These are phyloP conservation scores for Liquidambar formosana DNA, from an alignment of 164 flowering plant genomes.

Conservation along the genomic window DNA sequence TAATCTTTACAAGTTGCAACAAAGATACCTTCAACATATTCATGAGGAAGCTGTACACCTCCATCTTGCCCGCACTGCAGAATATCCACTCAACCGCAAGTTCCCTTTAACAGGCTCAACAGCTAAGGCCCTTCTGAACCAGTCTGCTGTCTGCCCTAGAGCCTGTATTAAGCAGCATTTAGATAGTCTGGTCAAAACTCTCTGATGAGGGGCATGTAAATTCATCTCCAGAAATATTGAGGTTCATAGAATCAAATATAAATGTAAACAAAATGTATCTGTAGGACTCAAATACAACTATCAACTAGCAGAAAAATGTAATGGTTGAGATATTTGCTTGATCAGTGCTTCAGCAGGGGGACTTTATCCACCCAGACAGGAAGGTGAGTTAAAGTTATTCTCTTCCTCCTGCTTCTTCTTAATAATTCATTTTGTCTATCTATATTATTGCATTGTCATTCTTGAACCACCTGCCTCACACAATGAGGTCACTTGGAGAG, in stretches of 20 bases:
- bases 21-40: slow-evolving; percentile 88
- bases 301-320: too few relatives aligned
- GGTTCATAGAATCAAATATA: background rate
- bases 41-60: slow-evolving; percentile 95
- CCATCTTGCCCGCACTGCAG: slow-evolving; percentile 99
- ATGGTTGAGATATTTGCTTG: too few relatives aligned
- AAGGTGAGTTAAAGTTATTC: too few relatives aligned
- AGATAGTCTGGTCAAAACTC: background rate
- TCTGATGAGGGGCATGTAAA: background rate
- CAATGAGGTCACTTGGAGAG: too few relatives aligned
- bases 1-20: background rate
- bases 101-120: slow-evolving; percentile 98
- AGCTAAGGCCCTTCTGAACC: slow-evolving; percentile 92
- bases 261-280: background rate
- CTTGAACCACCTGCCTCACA: too few relatives aligned
- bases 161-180: slow-evolving; percentile 52
- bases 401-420: too few relatives aligned
- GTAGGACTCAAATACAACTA: background rate
- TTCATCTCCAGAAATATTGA: background rate
- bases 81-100: slow-evolving; percentile 93
- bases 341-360: too few relatives aligned
- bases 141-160: slow-evolving; percentile 88
- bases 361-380: too few relatives aligned
- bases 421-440: too few relatives aligned
- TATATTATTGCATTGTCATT: too few relatives aligned